phyloP scores from a whole-genome alignment of 768 basidiomycete genomes.

The Boletus coccyginus region DNA sequence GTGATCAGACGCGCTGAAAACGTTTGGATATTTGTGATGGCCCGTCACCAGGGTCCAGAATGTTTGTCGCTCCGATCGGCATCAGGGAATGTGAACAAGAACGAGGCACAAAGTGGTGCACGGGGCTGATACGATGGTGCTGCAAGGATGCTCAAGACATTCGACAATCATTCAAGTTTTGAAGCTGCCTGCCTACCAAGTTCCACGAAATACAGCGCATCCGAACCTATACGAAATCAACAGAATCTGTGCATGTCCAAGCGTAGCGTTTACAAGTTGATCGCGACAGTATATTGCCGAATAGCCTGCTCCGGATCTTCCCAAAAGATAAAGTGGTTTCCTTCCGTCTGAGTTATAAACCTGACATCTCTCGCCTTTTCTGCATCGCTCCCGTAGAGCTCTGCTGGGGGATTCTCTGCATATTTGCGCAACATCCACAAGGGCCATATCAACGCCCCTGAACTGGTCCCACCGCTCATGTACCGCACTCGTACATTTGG shows the following conservation, averaged over 20 bases:
- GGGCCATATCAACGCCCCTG: slow-evolving; percentile 12
- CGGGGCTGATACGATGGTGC: too few species aligned
- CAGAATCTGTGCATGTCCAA: not conserved
- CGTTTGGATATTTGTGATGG: slow-evolving; percentile 1
- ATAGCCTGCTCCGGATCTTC: slow-evolving; percentile 23
- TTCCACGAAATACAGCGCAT: not conserved
- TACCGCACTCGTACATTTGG: slow-evolving; percentile 19
- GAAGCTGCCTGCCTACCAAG: too few species aligned
- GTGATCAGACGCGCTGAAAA: slow-evolving; percentile 14
- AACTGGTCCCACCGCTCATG: slow-evolving; percentile 14
- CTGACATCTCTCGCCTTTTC: slow-evolving; percentile 23
- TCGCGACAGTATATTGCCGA: slow-evolving; percentile 7
- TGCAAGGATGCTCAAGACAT: too few species aligned
- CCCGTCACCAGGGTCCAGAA: too few species aligned
- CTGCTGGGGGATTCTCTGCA: slow-evolving; percentile 2
- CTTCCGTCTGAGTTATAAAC: slow-evolving; percentile 11
- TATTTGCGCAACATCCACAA: slow-evolving; percentile 12
- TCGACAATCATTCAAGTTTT: too few species aligned
- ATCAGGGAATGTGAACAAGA: too few species aligned
- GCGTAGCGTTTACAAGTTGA: slow-evolving; percentile 4
- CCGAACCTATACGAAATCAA: not conserved
- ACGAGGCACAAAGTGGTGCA: too few species aligned
- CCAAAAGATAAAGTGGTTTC: slow-evolving; percentile 28
- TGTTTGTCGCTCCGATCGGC: too few species aligned
- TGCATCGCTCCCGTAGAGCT: slow-evolving; percentile 11